Conservation (phyloP, 1,284 basidiomycete species). For the Cryptococcus sp. region DNA sequence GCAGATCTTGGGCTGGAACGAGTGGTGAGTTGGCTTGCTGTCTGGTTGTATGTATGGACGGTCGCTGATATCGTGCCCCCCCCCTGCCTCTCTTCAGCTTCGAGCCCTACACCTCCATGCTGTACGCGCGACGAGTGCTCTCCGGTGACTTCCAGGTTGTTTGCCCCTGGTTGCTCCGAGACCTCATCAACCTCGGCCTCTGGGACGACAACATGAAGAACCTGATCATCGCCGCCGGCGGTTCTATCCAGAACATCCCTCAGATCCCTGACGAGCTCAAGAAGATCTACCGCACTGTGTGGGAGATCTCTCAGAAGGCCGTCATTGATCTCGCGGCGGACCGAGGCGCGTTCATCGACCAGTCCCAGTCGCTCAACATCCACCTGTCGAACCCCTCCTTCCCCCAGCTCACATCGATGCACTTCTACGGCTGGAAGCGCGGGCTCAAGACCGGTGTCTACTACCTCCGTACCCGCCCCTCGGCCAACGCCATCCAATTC, state of each 20-base stretch:
- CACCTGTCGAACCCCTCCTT: conserved; percentile 88
- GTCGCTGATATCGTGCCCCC: neutral
- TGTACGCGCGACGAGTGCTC: conserved; percentile 98
- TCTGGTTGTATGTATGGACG: neutral
- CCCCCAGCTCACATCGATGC: conserved; percentile 96
- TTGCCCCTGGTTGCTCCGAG: conserved; percentile 41
- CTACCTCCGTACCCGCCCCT: conserved; percentile 91
- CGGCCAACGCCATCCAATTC: conserved; percentile 96
- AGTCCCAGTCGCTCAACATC: conserved; percentile 76
- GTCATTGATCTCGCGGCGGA: conserved; percentile 97
- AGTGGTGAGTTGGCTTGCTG: conserved; percentile 64
- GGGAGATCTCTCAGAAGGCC: conserved; percentile 99
- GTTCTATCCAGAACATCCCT: conserved; percentile 88
- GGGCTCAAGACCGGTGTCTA: conserved; percentile 97
- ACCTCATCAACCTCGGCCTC: conserved; percentile 89
- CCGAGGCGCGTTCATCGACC: conserved; percentile 97
- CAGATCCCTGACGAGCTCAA: conserved; percentile 85
- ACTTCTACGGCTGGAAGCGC: conserved; percentile 99
- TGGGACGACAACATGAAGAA: conserved; percentile 99
- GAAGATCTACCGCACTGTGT: conserved; percentile 60
- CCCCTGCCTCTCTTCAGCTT: no score
- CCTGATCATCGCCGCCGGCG: conserved; percentile 95
- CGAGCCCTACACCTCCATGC: conserved; percentile 67
- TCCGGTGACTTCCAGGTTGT: conserved; percentile 96
- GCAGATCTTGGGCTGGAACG: conserved; percentile 98